Percentiles rank a stretch among this genome's conserved stretches.
Conservation (phyloP, 1,284 basidiomycete genomes). For the Ceratobasidium sp. region DNA sequence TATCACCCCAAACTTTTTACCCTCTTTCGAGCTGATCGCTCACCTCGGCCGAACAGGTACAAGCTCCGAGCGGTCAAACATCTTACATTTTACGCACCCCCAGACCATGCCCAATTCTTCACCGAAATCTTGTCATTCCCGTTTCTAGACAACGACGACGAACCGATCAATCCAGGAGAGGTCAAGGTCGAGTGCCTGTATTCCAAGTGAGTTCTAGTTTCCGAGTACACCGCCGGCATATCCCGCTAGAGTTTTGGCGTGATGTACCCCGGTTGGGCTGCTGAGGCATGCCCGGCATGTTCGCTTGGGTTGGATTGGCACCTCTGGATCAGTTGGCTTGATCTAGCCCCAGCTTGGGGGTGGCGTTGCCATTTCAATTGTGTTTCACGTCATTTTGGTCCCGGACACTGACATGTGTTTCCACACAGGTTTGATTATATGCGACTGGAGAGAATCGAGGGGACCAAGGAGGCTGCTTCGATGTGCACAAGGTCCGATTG, state of each 20-base stretch:
- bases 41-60: slow-evolving; percentile 62
- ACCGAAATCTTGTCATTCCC: slow-evolving; percentile 86
- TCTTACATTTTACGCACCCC: slow-evolving; percentile 90
- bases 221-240: background rate
- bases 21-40: slow-evolving; percentile 3
- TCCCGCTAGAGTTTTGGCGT: too few species aligned
- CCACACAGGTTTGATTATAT: slow-evolving; percentile 66
- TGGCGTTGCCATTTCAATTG: background rate
- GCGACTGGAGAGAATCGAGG: slow-evolving; percentile 80
- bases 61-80: slow-evolving; percentile 91
- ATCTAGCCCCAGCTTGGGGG: too few species aligned
- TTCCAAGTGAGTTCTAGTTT: slow-evolving; percentile 65
- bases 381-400: background rate
- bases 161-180: slow-evolving; percentile 58
- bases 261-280: too few species aligned
- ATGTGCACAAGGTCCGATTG: slow-evolving; percentile 45
- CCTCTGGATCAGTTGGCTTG: background rate
- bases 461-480: slow-evolving; percentile 52
- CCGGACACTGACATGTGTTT: background rate
- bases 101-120: slow-evolving; percentile 91
- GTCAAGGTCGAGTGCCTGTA: slow-evolving; percentile 81
- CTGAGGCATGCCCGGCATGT: too few species aligned
- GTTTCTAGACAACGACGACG: slow-evolving; percentile 75
- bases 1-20: slow-evolving; percentile 19
- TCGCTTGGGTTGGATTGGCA: too few species aligned